A percentile compares a stretch with the other conserved stretches of the same genome.
phyloP scores from a whole-genome alignment of 805 yeast genomes.

The Jamesozyma rosinii region DNA sequence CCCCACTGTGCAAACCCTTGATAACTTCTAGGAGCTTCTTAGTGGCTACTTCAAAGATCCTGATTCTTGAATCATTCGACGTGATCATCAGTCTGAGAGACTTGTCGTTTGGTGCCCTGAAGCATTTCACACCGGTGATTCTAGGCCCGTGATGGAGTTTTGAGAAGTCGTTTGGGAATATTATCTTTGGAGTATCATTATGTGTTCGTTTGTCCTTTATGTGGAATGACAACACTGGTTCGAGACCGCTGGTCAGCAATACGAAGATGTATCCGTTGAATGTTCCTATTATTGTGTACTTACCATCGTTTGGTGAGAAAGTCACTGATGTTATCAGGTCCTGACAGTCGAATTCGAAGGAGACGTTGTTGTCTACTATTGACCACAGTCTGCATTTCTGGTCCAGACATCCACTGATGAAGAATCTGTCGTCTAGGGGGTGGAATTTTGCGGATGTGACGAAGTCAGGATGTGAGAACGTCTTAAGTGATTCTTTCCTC shows the following conservation, averaged over 20 bases:
- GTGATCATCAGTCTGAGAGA: slow-evolving; percentile 48
- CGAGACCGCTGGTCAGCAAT: slow-evolving; percentile 56
- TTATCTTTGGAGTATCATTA: background rate
- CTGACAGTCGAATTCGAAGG: slow-evolving; percentile 51
- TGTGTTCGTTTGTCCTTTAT: slow-evolving; percentile 35
- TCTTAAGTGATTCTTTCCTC: slow-evolving; percentile 49
- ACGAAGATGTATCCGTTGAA: slow-evolving; percentile 61
- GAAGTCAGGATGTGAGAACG: slow-evolving; percentile 65
- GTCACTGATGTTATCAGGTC: slow-evolving; percentile 67
- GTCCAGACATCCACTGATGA: slow-evolving; percentile 73
- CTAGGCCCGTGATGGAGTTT: slow-evolving; percentile 39
- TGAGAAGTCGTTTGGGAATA: slow-evolving; percentile 2
- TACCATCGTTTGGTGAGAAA: slow-evolving; percentile 60
- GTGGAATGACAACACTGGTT: slow-evolving; percentile 37
- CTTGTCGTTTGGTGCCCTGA: slow-evolving; percentile 23
- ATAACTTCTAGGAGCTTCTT: slow-evolving; percentile 53
- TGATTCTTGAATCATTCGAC: slow-evolving; percentile 71
- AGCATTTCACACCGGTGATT: slow-evolving; percentile 66
- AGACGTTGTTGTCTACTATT: slow-evolving; percentile 59
- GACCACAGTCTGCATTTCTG: slow-evolving; percentile 72
- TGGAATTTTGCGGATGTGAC: slow-evolving; percentile 76
- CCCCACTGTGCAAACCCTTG: slow-evolving; percentile 62
- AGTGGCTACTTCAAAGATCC: slow-evolving; percentile 51
- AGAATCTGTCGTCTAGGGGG: slow-evolving; percentile 79
- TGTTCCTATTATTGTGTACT: slow-evolving; percentile 60